These are phyloP conservation scores for Candida dubliniensis DNA, from an alignment of 1,139 yeast genomes.

Conservation along the genomic window DNA sequence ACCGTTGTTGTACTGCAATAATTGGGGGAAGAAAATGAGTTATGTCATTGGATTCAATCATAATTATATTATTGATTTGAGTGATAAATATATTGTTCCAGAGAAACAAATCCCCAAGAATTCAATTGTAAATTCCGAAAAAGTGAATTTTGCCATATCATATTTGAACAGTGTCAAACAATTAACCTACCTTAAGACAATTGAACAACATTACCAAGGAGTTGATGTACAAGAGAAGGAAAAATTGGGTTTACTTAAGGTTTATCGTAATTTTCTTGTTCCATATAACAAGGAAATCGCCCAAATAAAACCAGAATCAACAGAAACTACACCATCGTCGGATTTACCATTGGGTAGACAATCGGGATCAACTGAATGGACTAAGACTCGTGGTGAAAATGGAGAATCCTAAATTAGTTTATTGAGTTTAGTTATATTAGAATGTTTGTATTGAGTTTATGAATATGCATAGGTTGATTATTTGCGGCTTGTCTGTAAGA, in stretches of 20 bases:
- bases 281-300: conserved; percentile 22
- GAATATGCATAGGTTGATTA: too few species aligned
- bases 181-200: conserved; percentile 26
- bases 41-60: conserved; percentile 71
- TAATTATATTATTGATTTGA: conserved; percentile 66
- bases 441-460: too few species aligned
- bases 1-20: conserved; percentile 71
- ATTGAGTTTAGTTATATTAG: too few species aligned
- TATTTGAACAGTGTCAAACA: conserved; percentile 35
- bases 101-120: conserved; percentile 52
- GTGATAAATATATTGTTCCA: conserved; percentile 63
- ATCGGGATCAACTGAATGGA: conserved; percentile 80
- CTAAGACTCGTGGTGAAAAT: conserved; percentile 69
- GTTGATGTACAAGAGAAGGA: background rate
- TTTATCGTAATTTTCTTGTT: conserved; percentile 30
- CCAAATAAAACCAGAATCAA: conserved; percentile 7
- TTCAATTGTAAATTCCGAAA: conserved; percentile 38
- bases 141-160: conserved; percentile 37
- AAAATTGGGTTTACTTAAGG: conserved; percentile 12
- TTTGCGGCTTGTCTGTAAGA: too few species aligned
- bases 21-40: conserved; percentile 95
- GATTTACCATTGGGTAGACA: conserved; percentile 53
- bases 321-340: conserved; percentile 13
- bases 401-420: conserved; percentile 33
- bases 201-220: conserved; percentile 8